Base-by-base conservation (phyloP, 768 basidiomycete genomes). In the Rhizopogon vesiculosus region DNA sequence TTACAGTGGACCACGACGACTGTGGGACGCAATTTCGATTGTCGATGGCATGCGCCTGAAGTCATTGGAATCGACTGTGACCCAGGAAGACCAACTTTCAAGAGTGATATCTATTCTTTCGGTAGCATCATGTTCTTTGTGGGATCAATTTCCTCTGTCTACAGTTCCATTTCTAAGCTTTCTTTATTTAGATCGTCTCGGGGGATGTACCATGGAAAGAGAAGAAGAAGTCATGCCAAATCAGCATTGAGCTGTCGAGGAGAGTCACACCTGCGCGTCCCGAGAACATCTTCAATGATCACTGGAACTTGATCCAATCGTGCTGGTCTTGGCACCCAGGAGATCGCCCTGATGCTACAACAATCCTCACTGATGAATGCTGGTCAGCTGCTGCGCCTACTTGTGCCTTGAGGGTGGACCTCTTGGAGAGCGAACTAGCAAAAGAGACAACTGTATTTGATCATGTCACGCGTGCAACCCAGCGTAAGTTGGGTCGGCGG, bases 21-120 rank as follows among this genome's bases (percentile, higher is more conserved):
- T 3, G 54, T 49, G 22, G 66, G 75, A 33, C 70, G 69, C 16
- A 4, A 44, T 3, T 73, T 76, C 6, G 71, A 74, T 25, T 66
- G 75, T 31, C 71, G 77, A 1, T 78, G 77, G 76, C 72, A 75
- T 19, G 78, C 77, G 38, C 64, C 75, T 1, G 60, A 70, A 29
- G 22, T 56, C 12, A 58, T 78, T 1, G 76, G 72, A 57, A 65
- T 62, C 12, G 66, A 69, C 9, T 3, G 18, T n/a, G 42, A 19
- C 0, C 42, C 42, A 9, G 10, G 0, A 40, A 42, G 55, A 12
- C 38, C 42, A n/a, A 55, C 45, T 22, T 44, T 33, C 4, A 60
- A 59, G 33, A 74, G 69, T 46, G 78, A 80, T 63, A 69, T 78
- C 7, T 80, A 71, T 56, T 71, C 71, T 0, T 65, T 70, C 51